Evolutionary conservation across 2,329 filamentous ascomycete genomes (phyloP), one percentile per base, ranked within the genome.

Genomic region (Colletotrichum lupini): DNA sequence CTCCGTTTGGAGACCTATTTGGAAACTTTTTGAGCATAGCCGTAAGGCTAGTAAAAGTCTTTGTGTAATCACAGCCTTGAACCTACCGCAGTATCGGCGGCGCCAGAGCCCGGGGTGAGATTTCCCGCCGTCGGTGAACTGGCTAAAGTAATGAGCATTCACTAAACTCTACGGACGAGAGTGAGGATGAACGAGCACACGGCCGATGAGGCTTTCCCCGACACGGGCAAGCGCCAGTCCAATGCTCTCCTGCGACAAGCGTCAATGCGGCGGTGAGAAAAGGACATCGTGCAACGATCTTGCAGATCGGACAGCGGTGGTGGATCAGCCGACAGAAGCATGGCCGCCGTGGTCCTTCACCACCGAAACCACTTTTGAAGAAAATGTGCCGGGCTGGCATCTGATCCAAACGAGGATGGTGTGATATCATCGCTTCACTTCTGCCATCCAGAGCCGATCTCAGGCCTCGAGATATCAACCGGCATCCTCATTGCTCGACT

Each of bases 141-240:
- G 61, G 59, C 49, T 49, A 49, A n/a, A 49, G 19, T n/a, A 42
- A 42, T 19, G 37, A 42, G 42, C 6, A 49, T n/a, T n/a, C 30
- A 49, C 37, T 16, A 42, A 14, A 42, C 37, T 28, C 35, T 65
- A 56, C 52, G 60, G 59, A 49, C 28, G 67, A 52, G 55, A 67
- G 42, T 26, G 42, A 62, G 7, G n/a, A 52, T 53, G 1, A 46
- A 55, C 30, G 24, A 24, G 49, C 28, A 67, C 42, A 63, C 24
- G 19, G 55, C 53, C 37, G 42, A 67, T 59, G 24, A 28, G 12
- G 28, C 37, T 16, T 66, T 66, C 1, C 52, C 52, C 19, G 24
- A 30, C 12, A 67, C 6, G 42, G 68, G 35, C 62, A 59, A 70
- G 68, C 68, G 68, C 24, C 42, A n/a, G 52, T 42, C 12, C 37